phyloP scores from a whole-genome alignment of 2,329 filamentous ascomycete species.

The Fusarium sp. region DNA sequence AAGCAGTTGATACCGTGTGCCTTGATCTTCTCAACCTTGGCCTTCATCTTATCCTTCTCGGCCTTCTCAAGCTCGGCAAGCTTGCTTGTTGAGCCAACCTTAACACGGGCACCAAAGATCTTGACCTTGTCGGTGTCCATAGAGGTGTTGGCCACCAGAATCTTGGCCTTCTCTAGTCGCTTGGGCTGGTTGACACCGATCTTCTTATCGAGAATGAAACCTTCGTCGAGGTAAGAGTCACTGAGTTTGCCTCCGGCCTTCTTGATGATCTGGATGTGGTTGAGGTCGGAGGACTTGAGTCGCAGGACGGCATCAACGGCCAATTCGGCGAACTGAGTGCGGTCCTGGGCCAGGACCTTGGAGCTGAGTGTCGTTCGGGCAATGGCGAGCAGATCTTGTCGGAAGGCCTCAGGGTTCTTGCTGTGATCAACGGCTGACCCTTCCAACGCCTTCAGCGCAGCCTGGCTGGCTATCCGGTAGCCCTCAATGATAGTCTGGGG shows the following conservation, averaged over 20 bases:
- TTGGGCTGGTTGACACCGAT: slow-evolving; percentile 99
- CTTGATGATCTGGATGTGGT: slow-evolving; percentile 99
- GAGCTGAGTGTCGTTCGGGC: slow-evolving; percentile 96
- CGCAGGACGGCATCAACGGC: slow-evolving; percentile 92
- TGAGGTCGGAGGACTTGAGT: slow-evolving; percentile 90
- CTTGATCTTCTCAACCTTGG: slow-evolving; percentile 99
- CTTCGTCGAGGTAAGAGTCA: slow-evolving; percentile 97
- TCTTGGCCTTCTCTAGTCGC: slow-evolving; percentile 96
- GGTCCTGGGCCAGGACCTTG: slow-evolving; percentile 94
- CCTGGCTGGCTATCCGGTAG: slow-evolving; percentile 94
- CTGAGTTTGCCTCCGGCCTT: slow-evolving; percentile 97
- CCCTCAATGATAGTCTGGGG: slow-evolving; percentile 99
- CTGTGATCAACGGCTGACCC: slow-evolving; percentile 90
- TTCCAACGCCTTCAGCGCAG: slow-evolving; percentile 85
- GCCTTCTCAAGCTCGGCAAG: slow-evolving; percentile 98
- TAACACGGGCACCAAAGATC: slow-evolving; percentile 97
- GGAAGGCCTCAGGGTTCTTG: slow-evolving; percentile 82
- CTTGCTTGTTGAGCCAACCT: slow-evolving; percentile 96
- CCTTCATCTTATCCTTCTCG: slow-evolving; percentile 99
- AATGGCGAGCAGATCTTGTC: slow-evolving; percentile 88
- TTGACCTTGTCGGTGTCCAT: slow-evolving; percentile 99
- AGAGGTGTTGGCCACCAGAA: slow-evolving; percentile 94
- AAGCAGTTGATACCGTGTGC: slow-evolving; percentile 99
- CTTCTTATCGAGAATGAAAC: slow-evolving; percentile 99
- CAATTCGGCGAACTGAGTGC: slow-evolving; percentile 88